These are phyloP conservation scores for Saksenaea oblongispora DNA, from an alignment of 371 early-diverging fungal species.

Conservation along the genomic window DNA sequence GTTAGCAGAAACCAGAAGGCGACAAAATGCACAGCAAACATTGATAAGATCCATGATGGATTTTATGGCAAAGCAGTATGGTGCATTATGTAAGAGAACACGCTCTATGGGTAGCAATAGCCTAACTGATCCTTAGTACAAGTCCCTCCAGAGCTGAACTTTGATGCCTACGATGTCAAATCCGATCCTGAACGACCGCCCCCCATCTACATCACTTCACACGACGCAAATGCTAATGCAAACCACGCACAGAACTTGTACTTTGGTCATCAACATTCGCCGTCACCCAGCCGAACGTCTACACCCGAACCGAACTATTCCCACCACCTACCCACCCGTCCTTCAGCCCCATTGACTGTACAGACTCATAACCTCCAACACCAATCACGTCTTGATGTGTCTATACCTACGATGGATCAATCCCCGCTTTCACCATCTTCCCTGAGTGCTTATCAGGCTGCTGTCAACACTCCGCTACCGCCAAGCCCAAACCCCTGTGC, in stretches of 20 bases:
- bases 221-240: constrained; percentile 26
- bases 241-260: constrained; percentile 5
- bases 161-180: constrained; percentile 46
- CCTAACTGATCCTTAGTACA: not conserved
- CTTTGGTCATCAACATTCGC: not conserved
- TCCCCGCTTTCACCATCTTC: constrained; percentile 16
- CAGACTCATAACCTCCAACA: constrained; percentile 18
- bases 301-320: constrained; percentile 2
- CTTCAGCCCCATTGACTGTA: constrained; percentile 17
- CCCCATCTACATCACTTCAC: constrained; percentile 61
- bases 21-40: constrained; percentile 57
- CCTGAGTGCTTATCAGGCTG: constrained; percentile 14
- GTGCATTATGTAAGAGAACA: constrained; percentile 29
- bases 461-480: constrained; percentile 21
- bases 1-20: constrained; percentile 62
- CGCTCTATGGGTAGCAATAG: not conserved
- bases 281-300: constrained; percentile 7
- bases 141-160: constrained; percentile 37
- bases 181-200: constrained; percentile 51
- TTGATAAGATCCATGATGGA: constrained; percentile 55
- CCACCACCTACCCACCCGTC: not conserved
- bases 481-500: constrained; percentile 24
- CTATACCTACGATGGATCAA: not conserved
- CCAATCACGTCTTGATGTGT: constrained; percentile 4
- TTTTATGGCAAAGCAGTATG: constrained; percentile 38